Evolutionary conservation across 257 asterid genomes (phyloP), one percentile per base, ranked within the genome.

Genomic region (Coffea eugenioides): DNA sequence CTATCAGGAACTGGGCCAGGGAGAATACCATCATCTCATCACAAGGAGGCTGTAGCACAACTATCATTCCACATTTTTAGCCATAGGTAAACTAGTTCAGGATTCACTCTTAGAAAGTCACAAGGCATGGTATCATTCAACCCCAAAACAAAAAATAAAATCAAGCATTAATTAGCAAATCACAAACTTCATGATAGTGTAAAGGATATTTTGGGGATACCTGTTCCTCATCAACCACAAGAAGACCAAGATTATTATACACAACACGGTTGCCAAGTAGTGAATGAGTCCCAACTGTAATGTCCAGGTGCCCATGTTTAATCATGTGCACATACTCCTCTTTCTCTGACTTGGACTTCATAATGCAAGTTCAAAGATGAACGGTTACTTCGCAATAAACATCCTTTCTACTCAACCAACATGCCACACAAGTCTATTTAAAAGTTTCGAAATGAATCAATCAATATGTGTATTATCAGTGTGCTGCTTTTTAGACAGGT

Each of bases 141-240:
- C 43, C 43, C 43, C 43, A 39, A 39, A 34, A 48, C 8, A 51
- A 75, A 20, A 57, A 65, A 4, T n/a, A 54, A 21, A 9, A 52
- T 36, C 8, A 36, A 48, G 65, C 34, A 34, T 13, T 34, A 36
- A 46, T 46, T 77, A 74, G 52, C 41, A 79, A 82, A 75, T 64
- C 45, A 68, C 75, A 69, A 13, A 4, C 34, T 48, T 82, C 65
- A 76, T n/a, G 73, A 74, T 79, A 81, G 79, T 65, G 76, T 75
- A 86, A 43, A 72, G 82, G 84, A 71, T 56, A 82, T 79, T 79
- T 77, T 71, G 79, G 79, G 57, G 83, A 81, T 80, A 95, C 98
- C 98, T 95, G 99, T 81, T 95, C 99, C 89, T 95, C 99, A 82
- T 95, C 99, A 83, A 95, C 97, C 86, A 95, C 99, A 83, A 95